Base-by-base conservation (phyloP, 495 filamentous ascomycete genomes). In the Chaetomium fimeti region DNA sequence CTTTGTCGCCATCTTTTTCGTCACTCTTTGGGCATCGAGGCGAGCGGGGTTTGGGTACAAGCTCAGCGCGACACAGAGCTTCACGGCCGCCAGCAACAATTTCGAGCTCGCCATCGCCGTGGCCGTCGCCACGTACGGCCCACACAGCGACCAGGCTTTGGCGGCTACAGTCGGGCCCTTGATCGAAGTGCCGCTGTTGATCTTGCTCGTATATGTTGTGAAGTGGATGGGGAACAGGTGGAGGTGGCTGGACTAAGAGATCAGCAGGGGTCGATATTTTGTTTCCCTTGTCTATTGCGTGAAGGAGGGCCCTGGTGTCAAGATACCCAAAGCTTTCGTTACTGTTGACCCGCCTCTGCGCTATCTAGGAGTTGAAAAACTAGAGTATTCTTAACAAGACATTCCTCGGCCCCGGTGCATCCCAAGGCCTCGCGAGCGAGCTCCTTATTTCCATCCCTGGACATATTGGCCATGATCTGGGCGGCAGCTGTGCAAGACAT, bases 101-200 rank as follows among this genome's bases (percentile, higher is more conserved):
- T 96, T 97, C 69, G 93, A 97, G 79, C 76, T 96, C 20, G 93
- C 93, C 0, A 96, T 97, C 76, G 93, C 93, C 2, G 92, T 97
- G 2, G 92, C 91, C 3, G 87, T 96, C 5, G 91, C 92, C 4
- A 87, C 88, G 3, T 96, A 88, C 78, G 93, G 93, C 0, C 83
- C 89, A 1, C 76, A 87, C 29, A 91, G 88, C 68, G 88, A 93
- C 51, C 90, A 97, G 72, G 93, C 92, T 0, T 77, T 97, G 29
- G 93, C 93, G n/a, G 81, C 89, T 13, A 96, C 92, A 2, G 92
- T 96, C 0, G 93, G 93, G 4, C 93, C 93, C 15, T 73, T 98
- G 69, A 90, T 97, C 65, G 93, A 97, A 72, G 93, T 97, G 16
- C 93, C 93, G 1, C 92, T 96, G 16, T 69, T 96, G 67, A 68